A percentile compares a stretch with the other conserved stretches of the same genome.
Evolutionary conservation across 768 basidiomycete species (phyloP).

Genomic region (Tephrocybe sp.): DNA sequence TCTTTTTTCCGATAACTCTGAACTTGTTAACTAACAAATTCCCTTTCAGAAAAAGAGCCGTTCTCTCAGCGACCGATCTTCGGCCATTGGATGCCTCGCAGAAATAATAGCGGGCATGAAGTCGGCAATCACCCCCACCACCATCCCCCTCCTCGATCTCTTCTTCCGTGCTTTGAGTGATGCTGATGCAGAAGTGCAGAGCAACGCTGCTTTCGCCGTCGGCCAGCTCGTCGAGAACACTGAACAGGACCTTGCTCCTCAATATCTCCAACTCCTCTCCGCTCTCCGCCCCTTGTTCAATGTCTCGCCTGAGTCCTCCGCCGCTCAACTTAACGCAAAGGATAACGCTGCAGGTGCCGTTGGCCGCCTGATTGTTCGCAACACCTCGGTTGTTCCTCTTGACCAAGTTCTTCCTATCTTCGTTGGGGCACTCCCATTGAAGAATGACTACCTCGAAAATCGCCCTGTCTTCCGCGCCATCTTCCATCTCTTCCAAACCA

Average conservation of each 20-base stretch:
- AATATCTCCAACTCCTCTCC: conserved; percentile 75
- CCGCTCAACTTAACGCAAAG: conserved; percentile 74
- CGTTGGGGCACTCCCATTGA: conserved; percentile 77
- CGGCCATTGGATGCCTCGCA: conserved; percentile 89
- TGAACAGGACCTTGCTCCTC: conserved; percentile 72
- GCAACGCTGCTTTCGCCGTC: conserved; percentile 93
- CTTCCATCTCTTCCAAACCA: conserved; percentile 82
- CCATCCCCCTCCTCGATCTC: conserved; percentile 76
- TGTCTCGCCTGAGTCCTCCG: conserved; percentile 57
- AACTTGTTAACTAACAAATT: not conserved
- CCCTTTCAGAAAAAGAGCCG: conserved; percentile 71
- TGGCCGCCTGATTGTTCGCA: conserved; percentile 81
- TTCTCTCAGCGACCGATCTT: conserved; percentile 87
- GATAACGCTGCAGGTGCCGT: conserved; percentile 98
- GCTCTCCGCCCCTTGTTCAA: conserved; percentile 82
- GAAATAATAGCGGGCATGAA: conserved; percentile 96
- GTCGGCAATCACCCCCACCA: conserved; percentile 78
- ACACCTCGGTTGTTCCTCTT: conserved; percentile 75
- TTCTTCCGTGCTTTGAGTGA: conserved; percentile 84
- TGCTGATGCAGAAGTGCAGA: conserved; percentile 87
- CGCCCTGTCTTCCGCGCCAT: conserved; percentile 84
- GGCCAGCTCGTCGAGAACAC: conserved; percentile 91
- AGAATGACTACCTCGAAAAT: conserved; percentile 89
- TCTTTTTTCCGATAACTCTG: not conserved
- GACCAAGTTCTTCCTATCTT: conserved; percentile 89